phyloP scores from a whole-genome alignment of 495 filamentous ascomycete genomes.

The Xylaria bambusicola region DNA sequence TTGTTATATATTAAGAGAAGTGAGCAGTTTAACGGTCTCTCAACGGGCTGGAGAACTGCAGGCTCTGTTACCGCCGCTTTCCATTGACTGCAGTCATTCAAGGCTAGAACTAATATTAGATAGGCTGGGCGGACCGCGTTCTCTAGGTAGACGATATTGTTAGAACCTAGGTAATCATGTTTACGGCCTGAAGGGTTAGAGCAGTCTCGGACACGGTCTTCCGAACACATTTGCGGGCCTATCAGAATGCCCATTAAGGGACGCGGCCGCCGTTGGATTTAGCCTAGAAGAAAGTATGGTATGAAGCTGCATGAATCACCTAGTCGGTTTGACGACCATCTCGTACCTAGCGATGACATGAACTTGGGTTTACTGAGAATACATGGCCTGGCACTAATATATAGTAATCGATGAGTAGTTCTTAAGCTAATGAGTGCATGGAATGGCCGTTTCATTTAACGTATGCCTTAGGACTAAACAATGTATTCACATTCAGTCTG shows the following conservation, averaged over 20 bases:
- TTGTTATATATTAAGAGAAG: neutral
- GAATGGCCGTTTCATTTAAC: no score
- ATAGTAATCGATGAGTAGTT: neutral
- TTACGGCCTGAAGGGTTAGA: neutral
- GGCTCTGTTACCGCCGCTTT: neutral
- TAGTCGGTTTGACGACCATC: neutral
- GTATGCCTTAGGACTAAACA: no score
- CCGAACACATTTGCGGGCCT: constrained; percentile 21
- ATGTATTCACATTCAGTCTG: no score
- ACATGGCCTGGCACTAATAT: neutral
- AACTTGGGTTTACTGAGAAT: neutral
- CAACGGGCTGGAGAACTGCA: neutral
- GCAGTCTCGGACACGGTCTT: constrained; percentile 27
- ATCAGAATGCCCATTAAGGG: constrained; percentile 23
- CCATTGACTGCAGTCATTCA: constrained; percentile 7
- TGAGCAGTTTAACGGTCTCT: neutral
- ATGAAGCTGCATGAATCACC: neutral
- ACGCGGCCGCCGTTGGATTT: constrained; percentile 20
- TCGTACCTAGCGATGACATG: neutral
- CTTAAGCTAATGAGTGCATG: no score
- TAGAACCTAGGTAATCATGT: constrained; percentile 8
- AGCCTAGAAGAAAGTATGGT: constrained; percentile 25
- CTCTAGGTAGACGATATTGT: neutral
- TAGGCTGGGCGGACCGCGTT: constrained; percentile 23
- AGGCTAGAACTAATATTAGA: constrained; percentile 13